A percentile compares a stretch with the other conserved stretches of the same genome.
phyloP scores from a whole-genome alignment of 805 yeast species.

The Clavispora carvajalis region DNA sequence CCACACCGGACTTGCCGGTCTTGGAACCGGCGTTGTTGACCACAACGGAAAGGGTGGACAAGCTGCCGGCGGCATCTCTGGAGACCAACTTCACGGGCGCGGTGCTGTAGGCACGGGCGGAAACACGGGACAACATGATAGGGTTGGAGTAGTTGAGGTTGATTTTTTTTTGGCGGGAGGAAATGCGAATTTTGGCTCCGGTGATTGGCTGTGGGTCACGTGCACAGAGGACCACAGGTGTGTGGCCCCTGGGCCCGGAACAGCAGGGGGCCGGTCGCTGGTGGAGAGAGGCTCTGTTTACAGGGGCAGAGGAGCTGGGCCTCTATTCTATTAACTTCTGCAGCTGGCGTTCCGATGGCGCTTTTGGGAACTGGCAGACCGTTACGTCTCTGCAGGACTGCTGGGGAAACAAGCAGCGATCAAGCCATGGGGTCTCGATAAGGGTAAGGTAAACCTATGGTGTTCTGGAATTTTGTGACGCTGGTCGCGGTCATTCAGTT shows the following conservation, averaged over 20 bases:
- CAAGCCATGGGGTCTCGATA: no score
- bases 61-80: conserved; percentile 57
- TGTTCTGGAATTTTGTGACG: no score
- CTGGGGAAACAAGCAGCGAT: no score
- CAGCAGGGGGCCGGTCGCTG: no score
- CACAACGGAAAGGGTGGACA: conserved; percentile 73
- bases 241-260: not conserved
- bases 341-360: no score
- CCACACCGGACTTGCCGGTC: conserved; percentile 65
- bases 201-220: conserved; percentile 21
- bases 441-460: no score
- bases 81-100: conserved; percentile 45
- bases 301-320: no score
- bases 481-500: no score
- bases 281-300: no score
- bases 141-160: conserved; percentile 3
- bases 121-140: conserved; percentile 38
- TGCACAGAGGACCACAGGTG: not conserved
- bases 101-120: conserved; percentile 40
- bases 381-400: no score
- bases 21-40: conserved; percentile 84
- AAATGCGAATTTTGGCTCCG: conserved; percentile 14
- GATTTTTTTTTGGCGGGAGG: conserved; percentile 3
- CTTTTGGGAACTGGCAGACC: no score
- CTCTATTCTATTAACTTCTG: no score